Evolutionary conservation across 2,329 filamentous ascomycete species (phyloP).

Genomic region (Nothomitra cinnamomea): DNA sequence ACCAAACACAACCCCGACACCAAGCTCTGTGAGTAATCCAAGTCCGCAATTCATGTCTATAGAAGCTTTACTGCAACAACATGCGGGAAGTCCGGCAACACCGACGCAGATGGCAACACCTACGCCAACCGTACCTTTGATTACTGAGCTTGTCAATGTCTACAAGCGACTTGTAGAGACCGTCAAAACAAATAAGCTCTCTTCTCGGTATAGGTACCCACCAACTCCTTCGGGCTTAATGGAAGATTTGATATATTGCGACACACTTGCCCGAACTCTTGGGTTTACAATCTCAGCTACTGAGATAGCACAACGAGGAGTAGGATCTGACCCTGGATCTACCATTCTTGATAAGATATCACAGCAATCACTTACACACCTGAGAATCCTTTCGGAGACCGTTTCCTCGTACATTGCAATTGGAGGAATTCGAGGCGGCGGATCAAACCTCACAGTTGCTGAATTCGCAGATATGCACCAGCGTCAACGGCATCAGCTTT

Average conservation of each 20-base stretch:
- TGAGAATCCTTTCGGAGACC: conserved; percentile 79
- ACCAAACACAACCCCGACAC: conserved; percentile 9
- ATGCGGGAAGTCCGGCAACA: not conserved
- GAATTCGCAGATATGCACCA: conserved; percentile 54
- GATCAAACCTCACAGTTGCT: conserved; percentile 41
- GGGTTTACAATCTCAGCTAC: conserved; percentile 75
- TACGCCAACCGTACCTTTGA: conserved; percentile 1
- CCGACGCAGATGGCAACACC: too few relatives aligned
- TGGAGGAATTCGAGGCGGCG: conserved; percentile 45
- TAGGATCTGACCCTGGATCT: conserved; percentile 53
- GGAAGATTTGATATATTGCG: conserved; percentile 34
- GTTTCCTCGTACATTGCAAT: conserved; percentile 70
- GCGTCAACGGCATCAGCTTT: conserved; percentile 59
- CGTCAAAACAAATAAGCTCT: conserved; percentile 32
- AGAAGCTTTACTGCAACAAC: not conserved
- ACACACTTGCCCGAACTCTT: conserved; percentile 47
- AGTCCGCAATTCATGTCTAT: not conserved
- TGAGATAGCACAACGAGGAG: conserved; percentile 82
- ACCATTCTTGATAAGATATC: conserved; percentile 73
- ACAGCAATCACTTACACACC: conserved; percentile 66
- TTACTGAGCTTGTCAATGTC: conserved; percentile 32
- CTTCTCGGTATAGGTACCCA: conserved; percentile 28
- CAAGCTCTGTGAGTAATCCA: conserved; percentile 21
- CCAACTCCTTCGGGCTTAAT: conserved; percentile 21
- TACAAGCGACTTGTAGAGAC: conserved; percentile 40